Base-by-base conservation (phyloP, 192 early-diverging fungal genomes). In the Backusella westeae region DNA sequence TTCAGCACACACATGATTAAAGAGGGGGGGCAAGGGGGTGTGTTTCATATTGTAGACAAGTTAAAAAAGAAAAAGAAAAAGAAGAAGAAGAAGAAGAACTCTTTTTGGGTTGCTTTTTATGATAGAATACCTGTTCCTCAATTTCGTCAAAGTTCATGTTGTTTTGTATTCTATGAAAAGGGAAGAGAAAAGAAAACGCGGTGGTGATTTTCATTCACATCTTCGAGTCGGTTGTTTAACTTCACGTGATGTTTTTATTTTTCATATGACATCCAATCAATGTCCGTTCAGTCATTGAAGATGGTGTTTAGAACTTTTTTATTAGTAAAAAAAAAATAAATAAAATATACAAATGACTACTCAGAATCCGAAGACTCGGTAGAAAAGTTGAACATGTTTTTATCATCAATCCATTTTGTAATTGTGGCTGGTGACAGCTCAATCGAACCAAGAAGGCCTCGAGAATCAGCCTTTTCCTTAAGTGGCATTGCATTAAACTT, bases 71-170 rank as follows among this genome's bases (percentile, higher is more conserved):
- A 52, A 4, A n/a, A n/a, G n/a, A n/a, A n/a, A n/a, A n/a, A n/a
- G n/a, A 52, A 19, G 19, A n/a, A n/a, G 0, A 42, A 8, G 12
- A 44, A 44, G 42, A 34, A 34, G 65, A 6, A 3, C 3, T 46
- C 56, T 29, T 23, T 32, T 23, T 35, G 15, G 1, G 17, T 38
- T 19, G 14, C 19, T 19, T 68, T 68, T 35, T 67, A 2, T 36
- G 6, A n/a, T 2, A 8, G 19, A 26, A 52, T 77, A 81, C 80
- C 70, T 91, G 89, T 82, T 99, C 98, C 89, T 99, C 91, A 63
- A 96, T 92, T 52, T 91, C 91, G 74, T 94, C 93, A 83, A 94
- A 94, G 79, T 92, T 91, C 93, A 94, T 94, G 29, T 41, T 69
- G 4, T 63, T 26, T 29, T 63, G 56, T 29, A 67, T 10, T 38